Percentiles rank a stretch among this genome's conserved stretches.
phyloP scores from a whole-genome alignment of 495 filamentous ascomycete genomes.

The Penicillium crystallinum region DNA sequence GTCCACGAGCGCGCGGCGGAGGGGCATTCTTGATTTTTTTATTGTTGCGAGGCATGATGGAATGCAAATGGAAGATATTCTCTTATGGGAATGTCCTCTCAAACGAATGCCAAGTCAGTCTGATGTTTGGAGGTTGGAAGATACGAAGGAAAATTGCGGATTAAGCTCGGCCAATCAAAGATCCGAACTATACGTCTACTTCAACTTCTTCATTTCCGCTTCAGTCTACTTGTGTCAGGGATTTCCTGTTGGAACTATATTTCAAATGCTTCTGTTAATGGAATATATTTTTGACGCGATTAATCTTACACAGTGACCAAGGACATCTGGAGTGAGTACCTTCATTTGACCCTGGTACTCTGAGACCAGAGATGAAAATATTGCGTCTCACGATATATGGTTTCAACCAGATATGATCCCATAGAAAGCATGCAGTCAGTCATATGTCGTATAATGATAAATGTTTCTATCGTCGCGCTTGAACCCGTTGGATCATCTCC shows the following conservation, averaged over 20 bases:
- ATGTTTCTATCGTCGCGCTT: background rate
- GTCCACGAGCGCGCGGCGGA: background rate
- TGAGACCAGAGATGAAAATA: no score
- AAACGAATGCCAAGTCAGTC: background rate
- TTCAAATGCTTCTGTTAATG: no score
- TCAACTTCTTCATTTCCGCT: background rate
- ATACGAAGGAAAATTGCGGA: conserved; percentile 1
- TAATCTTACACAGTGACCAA: no score
- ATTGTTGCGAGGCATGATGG: conserved; percentile 5
- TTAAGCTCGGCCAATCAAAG: conserved; percentile 22
- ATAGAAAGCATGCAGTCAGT: background rate
- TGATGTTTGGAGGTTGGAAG: background rate
- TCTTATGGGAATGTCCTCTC: background rate
- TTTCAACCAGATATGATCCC: no score
- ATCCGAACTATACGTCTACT: conserved; percentile 9
- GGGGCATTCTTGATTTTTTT: conserved; percentile 1
- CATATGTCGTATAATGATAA: background rate
- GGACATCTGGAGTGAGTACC: no score
- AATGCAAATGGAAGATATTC: background rate
- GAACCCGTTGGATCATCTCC: background rate
- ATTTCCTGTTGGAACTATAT: no score
- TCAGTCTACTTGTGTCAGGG: background rate
- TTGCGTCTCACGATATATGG: no score
- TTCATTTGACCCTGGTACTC: no score
- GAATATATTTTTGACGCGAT: no score